These are phyloP conservation scores for Xanthoceras sorbifolium DNA, from an alignment of 345 rosid genomes.

Conservation along the genomic window DNA sequence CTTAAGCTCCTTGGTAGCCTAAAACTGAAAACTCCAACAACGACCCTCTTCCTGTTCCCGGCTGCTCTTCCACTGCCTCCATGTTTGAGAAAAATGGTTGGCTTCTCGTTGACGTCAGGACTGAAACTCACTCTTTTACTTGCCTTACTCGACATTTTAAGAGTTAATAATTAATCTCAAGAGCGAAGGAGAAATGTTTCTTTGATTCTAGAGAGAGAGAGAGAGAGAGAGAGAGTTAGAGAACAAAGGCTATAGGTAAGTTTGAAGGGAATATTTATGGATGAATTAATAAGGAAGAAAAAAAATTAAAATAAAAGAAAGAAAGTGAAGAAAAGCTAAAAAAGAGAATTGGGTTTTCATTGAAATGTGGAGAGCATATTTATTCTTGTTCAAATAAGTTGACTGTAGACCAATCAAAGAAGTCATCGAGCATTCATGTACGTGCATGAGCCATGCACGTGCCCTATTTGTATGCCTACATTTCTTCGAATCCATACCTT, in stretches of 20 bases:
- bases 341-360: constrained; percentile 6
- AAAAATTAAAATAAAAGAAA: constrained; percentile 2
- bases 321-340: constrained; percentile 19
- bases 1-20: constrained; percentile 39
- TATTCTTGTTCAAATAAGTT: constrained; percentile 29
- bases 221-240: constrained; percentile 2
- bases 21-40: constrained; percentile 49
- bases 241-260: constrained; percentile 26
- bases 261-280: constrained; percentile 42
- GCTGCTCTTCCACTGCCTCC: constrained; percentile 30
- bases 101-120: constrained; percentile 53
- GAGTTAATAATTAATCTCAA: background rate
- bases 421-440: background rate
- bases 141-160: constrained; percentile 55
- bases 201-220: background rate
- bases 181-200: background rate
- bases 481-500: background rate
- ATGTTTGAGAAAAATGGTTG: constrained; percentile 43
- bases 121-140: constrained; percentile 72
- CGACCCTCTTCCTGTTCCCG: constrained; percentile 38
- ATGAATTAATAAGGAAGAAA: constrained; percentile 21
- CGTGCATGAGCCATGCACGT: constrained; percentile 38
- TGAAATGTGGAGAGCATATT: constrained; percentile 24
- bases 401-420: constrained; percentile 17
- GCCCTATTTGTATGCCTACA: constrained; percentile 9